These are phyloP conservation scores for Gossypium laxum DNA, from an alignment of 441 rosid species.

Conservation along the genomic window DNA sequence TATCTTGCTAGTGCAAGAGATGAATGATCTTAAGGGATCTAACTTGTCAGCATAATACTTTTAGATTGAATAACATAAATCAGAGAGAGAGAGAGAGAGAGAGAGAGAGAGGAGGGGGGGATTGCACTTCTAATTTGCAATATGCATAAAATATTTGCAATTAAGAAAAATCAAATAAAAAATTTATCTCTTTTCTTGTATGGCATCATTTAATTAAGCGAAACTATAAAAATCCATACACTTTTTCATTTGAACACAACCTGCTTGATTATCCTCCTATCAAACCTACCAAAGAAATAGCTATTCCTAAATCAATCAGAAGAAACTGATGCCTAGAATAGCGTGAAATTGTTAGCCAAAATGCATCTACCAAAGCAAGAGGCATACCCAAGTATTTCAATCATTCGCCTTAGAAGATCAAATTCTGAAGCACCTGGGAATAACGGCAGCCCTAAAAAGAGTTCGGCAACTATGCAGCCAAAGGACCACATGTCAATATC, in stretches of 20 bases:
- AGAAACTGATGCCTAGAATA: not conserved
- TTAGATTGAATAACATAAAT: not conserved
- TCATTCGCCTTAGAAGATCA: constrained; percentile 89
- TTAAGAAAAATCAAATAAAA: not conserved
- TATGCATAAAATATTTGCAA: not conserved
- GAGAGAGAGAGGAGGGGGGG: not conserved
- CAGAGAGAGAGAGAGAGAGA: not conserved
- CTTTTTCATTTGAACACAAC: not conserved
- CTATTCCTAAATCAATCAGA: not conserved
- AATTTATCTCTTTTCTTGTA: not conserved
- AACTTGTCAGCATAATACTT: not conserved
- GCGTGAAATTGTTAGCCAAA: not conserved
- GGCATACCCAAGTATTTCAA: constrained; percentile 79
- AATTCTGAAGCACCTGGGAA: constrained; percentile 99
- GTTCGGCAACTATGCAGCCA: constrained; percentile 98
- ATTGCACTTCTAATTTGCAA: not conserved
- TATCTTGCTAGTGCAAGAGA: not conserved
- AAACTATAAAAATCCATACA: not conserved
- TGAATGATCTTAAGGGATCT: not conserved
- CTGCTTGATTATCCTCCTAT: not conserved
- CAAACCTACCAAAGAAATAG: constrained; percentile 10
- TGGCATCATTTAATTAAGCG: not conserved
- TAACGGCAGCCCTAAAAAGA: constrained; percentile 91
- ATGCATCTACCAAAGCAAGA: constrained; percentile 12
- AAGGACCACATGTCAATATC: constrained; percentile 99